phyloP scores from a whole-genome alignment of 1,139 yeast species.

The Nematodospora anomalae region DNA sequence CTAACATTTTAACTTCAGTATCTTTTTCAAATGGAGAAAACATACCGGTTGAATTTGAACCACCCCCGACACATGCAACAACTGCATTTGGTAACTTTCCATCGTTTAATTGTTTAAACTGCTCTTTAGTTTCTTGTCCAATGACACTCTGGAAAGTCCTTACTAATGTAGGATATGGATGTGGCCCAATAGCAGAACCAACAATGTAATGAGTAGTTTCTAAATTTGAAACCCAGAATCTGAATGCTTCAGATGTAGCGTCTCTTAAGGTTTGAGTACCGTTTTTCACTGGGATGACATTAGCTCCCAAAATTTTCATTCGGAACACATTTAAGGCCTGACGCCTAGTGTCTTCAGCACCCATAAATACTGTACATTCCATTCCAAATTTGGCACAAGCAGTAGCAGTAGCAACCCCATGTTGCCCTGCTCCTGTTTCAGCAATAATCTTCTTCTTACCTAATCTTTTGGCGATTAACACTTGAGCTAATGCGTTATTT shows the following conservation, averaged over 20 bases:
- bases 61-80: slow-evolving; percentile 99
- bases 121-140: slow-evolving; percentile 92
- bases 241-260: slow-evolving; percentile 95
- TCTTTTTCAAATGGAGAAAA: slow-evolving; percentile 92
- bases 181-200: slow-evolving; percentile 99
- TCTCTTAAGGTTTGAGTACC: slow-evolving; percentile 97
- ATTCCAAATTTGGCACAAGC: slow-evolving; percentile 98
- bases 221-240: slow-evolving; percentile 91
- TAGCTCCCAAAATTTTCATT: slow-evolving; percentile 95
- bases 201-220: slow-evolving; percentile 88
- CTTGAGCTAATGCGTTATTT: slow-evolving; percentile 95
- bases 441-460: slow-evolving; percentile 93
- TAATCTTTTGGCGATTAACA: slow-evolving; percentile 83
- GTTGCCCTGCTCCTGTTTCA: slow-evolving; percentile 99
- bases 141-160: slow-evolving; percentile 98
- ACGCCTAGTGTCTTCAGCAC: slow-evolving; percentile 98
- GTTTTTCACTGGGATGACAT: slow-evolving; percentile 87
- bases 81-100: slow-evolving; percentile 90
- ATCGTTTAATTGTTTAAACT: slow-evolving; percentile 72
- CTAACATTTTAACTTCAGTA: slow-evolving; percentile 70
- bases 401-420: slow-evolving; percentile 99
- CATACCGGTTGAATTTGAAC: slow-evolving; percentile 95
- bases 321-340: slow-evolving; percentile 97
- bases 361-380: slow-evolving; percentile 97
- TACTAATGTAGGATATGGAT: slow-evolving; percentile 96